Conservation (phyloP, 805 yeast species). For the Saccharomycopsis malanga region DNA sequence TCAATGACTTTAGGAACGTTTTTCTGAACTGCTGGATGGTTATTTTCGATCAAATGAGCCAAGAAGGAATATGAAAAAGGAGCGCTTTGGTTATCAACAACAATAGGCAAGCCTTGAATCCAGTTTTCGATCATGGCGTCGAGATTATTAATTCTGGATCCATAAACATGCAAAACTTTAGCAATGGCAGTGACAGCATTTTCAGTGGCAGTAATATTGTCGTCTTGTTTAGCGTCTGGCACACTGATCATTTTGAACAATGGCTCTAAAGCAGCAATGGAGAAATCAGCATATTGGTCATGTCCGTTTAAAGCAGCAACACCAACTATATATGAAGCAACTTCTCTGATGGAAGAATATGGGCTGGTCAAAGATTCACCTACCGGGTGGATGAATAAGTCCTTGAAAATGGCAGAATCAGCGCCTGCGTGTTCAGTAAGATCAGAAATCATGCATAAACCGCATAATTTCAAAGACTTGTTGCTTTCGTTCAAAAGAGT, state of each 20-base stretch:
- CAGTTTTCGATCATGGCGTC: constrained; percentile 63
- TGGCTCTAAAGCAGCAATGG: constrained; percentile 64
- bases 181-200: constrained; percentile 78
- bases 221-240: constrained; percentile 82
- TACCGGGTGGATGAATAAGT: constrained; percentile 53
- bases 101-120: constrained; percentile 75
- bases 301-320: constrained; percentile 82
- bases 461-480: constrained; percentile 65
- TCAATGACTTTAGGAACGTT: constrained; percentile 60
- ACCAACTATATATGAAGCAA: constrained; percentile 80
- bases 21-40: constrained; percentile 51
- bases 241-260: constrained; percentile 64
- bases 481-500: constrained; percentile 59
- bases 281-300: constrained; percentile 48
- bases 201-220: constrained; percentile 81
- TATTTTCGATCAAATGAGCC: constrained; percentile 58
- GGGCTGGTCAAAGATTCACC: constrained; percentile 58
- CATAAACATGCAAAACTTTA: constrained; percentile 63
- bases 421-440: constrained; percentile 74
- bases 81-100: constrained; percentile 84
- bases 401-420: constrained; percentile 55
- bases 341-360: constrained; percentile 74
- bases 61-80: constrained; percentile 73
- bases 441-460: constrained; percentile 74
- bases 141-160: constrained; percentile 47